phyloP scores from a whole-genome alignment of 2,329 filamentous ascomycete genomes.

The Microdochium trichocladiopsis region DNA sequence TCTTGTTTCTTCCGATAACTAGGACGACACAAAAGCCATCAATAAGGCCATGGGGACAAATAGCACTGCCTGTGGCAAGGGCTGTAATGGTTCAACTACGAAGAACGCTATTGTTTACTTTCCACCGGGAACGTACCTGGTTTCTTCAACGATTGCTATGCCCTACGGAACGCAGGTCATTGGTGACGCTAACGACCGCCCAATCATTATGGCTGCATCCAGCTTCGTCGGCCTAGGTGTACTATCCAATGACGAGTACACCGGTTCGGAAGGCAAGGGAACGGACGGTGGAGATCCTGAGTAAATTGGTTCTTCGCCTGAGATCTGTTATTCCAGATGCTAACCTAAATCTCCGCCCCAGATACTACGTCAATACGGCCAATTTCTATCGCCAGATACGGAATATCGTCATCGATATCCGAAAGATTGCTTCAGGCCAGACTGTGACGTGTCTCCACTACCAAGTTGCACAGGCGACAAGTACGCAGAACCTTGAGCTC shows the following conservation, averaged over 20 bases:
- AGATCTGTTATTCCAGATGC: not conserved
- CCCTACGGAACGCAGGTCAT: slow-evolving; percentile 39
- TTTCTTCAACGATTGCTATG: slow-evolving; percentile 4
- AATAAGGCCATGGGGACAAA: slow-evolving; percentile 7
- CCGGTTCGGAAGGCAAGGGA: slow-evolving; percentile 1
- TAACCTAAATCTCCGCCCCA: slow-evolving; percentile 17
- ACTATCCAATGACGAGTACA: slow-evolving; percentile 8
- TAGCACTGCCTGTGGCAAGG: slow-evolving; percentile 5
- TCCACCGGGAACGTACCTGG: slow-evolving; percentile 8
- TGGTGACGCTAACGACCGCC: slow-evolving; percentile 47
- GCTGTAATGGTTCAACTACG: slow-evolving; percentile 4
- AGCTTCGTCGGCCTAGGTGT: slow-evolving; percentile 36
- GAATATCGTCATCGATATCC: slow-evolving; percentile 43
- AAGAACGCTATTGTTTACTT: slow-evolving; percentile 9
- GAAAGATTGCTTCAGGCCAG: slow-evolving; percentile 47
- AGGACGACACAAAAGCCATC: slow-evolving; percentile 7
- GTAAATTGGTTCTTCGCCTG: not conserved
- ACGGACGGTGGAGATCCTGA: slow-evolving; percentile 21
- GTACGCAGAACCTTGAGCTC: slow-evolving; percentile 54
- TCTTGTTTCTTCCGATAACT: too few species aligned
- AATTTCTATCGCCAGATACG: slow-evolving; percentile 49
- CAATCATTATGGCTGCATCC: slow-evolving; percentile 50
- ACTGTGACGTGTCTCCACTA: slow-evolving; percentile 51
- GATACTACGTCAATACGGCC: slow-evolving; percentile 46
- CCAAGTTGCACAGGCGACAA: slow-evolving; percentile 52